Evolutionary conservation across 2,329 filamentous ascomycete genomes (phyloP).

Genomic region (Hymenoscyphus repandus): DNA sequence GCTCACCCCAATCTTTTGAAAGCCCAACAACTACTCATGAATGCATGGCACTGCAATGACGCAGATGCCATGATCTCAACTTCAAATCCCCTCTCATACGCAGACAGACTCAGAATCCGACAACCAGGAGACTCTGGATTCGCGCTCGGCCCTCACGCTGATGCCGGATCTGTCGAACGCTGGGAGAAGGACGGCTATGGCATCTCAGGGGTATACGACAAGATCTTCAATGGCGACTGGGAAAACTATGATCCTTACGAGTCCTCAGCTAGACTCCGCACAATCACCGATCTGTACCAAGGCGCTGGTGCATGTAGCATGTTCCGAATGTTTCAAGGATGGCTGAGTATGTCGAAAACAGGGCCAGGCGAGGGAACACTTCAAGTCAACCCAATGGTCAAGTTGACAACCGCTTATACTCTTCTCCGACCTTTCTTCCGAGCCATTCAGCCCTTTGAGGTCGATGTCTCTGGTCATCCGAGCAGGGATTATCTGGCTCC

Average conservation of each 20-base stretch:
- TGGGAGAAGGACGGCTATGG: slow-evolving; percentile 70
- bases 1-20: slow-evolving; percentile 58
- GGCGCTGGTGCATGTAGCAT: slow-evolving; percentile 78
- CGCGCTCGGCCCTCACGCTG: slow-evolving; percentile 67
- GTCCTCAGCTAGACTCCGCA: slow-evolving; percentile 60
- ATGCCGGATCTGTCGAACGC: slow-evolving; percentile 69
- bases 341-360: slow-evolving; percentile 73
- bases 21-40: slow-evolving; percentile 58
- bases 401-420: slow-evolving; percentile 71
- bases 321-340: slow-evolving; percentile 87
- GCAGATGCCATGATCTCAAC: slow-evolving; percentile 40
- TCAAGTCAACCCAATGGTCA: slow-evolving; percentile 73
- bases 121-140: slow-evolving; percentile 66
- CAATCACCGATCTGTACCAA: slow-evolving; percentile 70
- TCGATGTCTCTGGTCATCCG: slow-evolving; percentile 30
- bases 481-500: slow-evolving; percentile 43
- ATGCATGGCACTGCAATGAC: slow-evolving; percentile 47
- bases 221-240: slow-evolving; percentile 70
- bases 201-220: slow-evolving; percentile 62
- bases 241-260: slow-evolving; percentile 82
- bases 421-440: slow-evolving; percentile 79
- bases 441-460: slow-evolving; percentile 33
- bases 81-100: slow-evolving; percentile 58
- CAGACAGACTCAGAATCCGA: slow-evolving; percentile 60
- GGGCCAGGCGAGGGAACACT: slow-evolving; percentile 73